Conservation (phyloP, 2,329 filamentous ascomycete species). For the Penicillium paneum region DNA sequence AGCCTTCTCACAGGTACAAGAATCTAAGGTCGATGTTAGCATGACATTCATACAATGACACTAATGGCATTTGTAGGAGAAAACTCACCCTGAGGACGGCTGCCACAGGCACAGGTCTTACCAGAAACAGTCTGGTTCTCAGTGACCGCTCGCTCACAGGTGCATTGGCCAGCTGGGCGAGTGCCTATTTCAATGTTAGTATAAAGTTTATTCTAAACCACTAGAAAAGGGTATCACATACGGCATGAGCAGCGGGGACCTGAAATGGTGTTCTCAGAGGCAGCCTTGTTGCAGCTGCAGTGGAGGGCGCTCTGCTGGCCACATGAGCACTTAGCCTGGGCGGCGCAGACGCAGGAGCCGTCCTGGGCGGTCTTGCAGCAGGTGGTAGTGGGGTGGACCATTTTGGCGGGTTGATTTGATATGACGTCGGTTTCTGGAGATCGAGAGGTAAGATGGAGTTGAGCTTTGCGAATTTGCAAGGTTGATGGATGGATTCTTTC, state of each 20-base stretch:
- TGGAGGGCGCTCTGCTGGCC: conserved; percentile 82
- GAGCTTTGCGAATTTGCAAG: not conserved
- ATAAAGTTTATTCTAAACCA: not conserved
- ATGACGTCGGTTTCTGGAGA: not conserved
- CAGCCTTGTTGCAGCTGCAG: conserved; percentile 78
- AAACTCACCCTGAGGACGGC: conserved; percentile 64
- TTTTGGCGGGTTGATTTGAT: conserved; percentile 28
- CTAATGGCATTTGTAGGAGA: not conserved
- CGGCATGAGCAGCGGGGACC: conserved; percentile 82
- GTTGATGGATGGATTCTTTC: not conserved
- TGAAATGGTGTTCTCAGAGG: conserved; percentile 67
- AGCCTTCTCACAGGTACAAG: conserved; percentile 80
- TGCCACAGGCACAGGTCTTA: conserved; percentile 71
- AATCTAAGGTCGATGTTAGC: conserved; percentile 45
- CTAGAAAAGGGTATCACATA: conserved; percentile 35
- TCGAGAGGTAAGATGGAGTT: not conserved
- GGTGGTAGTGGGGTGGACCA: conserved; percentile 49
- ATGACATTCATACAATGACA: conserved; percentile 1
- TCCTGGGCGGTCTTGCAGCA: conserved; percentile 59
- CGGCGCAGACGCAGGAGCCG: conserved; percentile 56
- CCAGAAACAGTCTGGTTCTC: conserved; percentile 66
- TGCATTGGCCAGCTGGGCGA: conserved; percentile 75
- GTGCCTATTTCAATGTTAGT: conserved; percentile 47
- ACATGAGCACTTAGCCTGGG: conserved; percentile 73
- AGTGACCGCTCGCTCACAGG: conserved; percentile 66